These are phyloP conservation scores for Lodderomyces pseudojiufengensis DNA, from an alignment of 1,139 yeast genomes.

Conservation along the genomic window DNA sequence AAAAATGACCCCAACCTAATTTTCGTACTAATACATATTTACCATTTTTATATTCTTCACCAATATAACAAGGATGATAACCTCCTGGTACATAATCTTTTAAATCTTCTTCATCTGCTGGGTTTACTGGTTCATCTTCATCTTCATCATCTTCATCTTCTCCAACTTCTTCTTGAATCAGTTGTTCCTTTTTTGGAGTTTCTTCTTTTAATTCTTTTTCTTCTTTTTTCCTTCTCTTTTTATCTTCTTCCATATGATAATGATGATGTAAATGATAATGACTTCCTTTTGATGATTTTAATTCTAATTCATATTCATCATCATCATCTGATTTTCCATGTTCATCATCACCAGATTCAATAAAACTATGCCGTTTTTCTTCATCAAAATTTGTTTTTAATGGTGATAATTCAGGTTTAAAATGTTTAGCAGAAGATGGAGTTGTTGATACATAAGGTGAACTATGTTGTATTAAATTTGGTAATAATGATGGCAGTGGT, in stretches of 20 bases:
- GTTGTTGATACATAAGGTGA: conserved; percentile 27
- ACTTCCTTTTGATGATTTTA: conserved; percentile 6
- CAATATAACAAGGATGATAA: conserved; percentile 78
- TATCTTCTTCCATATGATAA: conserved; percentile 1
- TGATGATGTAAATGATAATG: conserved; percentile 3
- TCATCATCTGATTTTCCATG: conserved; percentile 21
- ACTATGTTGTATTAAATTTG: conserved; percentile 23
- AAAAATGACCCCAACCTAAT: conserved; percentile 55
- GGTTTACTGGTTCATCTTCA: conserved; percentile 32
- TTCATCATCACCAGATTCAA: conserved; percentile 2
- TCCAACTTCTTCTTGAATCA: conserved; percentile 18
- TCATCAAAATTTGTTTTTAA: conserved; percentile 32
- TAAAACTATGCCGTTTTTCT: conserved; percentile 3
- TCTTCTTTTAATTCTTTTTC: conserved; percentile 3
- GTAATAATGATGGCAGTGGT: conserved; percentile 19
- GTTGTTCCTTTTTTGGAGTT: conserved; percentile 16
- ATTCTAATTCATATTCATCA: conserved; percentile 19
- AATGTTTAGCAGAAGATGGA: conserved; percentile 23
- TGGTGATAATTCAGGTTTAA: conserved; percentile 38
- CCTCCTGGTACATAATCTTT: conserved; percentile 80
- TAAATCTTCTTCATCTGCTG: conserved; percentile 61
- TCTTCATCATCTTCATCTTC: conserved; percentile 42
- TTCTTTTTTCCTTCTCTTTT: conserved; percentile 1
- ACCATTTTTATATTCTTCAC: conserved; percentile 62
- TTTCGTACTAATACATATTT: conserved; percentile 69